Evolutionary conservation across 164 flowering plant species (phyloP).

Genomic region (Malania oleifera): DNA sequence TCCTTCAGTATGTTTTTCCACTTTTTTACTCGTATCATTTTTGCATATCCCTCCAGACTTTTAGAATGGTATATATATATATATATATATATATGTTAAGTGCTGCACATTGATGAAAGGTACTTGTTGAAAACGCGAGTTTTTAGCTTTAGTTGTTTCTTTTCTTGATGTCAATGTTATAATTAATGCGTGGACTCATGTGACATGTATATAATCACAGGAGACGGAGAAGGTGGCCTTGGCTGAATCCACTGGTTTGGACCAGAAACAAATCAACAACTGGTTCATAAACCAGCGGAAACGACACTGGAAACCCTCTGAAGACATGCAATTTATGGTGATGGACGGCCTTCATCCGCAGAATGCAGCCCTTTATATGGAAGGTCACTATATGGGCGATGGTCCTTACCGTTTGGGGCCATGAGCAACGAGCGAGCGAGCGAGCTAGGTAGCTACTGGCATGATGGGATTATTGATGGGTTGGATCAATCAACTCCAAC

Average conservation of each 20-base stretch:
- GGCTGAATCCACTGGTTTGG: slow-evolving; percentile 95
- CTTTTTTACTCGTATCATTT: not conserved
- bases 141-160: too few relatives aligned
- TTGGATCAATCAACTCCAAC: not conserved
- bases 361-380: slow-evolving; percentile 67
- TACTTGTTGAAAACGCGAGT: too few relatives aligned
- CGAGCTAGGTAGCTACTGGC: too few relatives aligned
- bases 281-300: slow-evolving; percentile 98
- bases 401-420: slow-evolving; percentile 68
- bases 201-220: slow-evolving; percentile 25
- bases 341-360: slow-evolving; percentile 93
- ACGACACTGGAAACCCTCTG: slow-evolving; percentile 98
- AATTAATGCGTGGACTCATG: not conserved
- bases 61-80: not conserved
- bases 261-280: slow-evolving; percentile 93
- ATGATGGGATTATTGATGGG: too few relatives aligned
- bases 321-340: slow-evolving; percentile 93
- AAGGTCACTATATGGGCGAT: slow-evolving; percentile 76
- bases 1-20: slow-evolving; percentile 64
- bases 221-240: slow-evolving; percentile 91
- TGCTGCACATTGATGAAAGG: too few relatives aligned
- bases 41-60: not conserved
- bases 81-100: not conserved
- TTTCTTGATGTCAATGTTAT: too few relatives aligned
- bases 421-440: slow-evolving; percentile 14